phyloP scores from a whole-genome alignment of 2,329 filamentous ascomycete species.

The Trichoderma simmonsii region DNA sequence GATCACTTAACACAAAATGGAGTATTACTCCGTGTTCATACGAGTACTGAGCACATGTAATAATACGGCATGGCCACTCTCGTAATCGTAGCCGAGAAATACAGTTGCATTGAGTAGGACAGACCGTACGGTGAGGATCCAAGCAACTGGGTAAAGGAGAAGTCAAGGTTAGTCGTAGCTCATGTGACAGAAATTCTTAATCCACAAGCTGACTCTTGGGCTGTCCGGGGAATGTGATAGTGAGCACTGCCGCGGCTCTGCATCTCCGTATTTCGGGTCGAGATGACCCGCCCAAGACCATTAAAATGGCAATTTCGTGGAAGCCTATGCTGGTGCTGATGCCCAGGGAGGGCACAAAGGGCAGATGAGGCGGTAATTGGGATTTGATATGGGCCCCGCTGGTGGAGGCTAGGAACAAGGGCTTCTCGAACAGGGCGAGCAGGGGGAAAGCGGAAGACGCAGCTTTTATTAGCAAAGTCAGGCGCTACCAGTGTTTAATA shows the following conservation, averaged over 20 bases:
- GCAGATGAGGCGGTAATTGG: slow-evolving; percentile 13
- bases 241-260: background rate
- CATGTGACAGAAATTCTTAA: background rate
- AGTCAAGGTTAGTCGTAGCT: background rate
- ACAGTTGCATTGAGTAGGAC: background rate
- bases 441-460: background rate
- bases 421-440: background rate
- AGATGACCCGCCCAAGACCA: background rate
- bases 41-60: background rate
- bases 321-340: background rate
- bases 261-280: background rate
- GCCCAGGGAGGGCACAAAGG: background rate
- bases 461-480: background rate
- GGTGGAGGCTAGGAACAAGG: background rate
- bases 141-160: slow-evolving; percentile 8
- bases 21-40: background rate
- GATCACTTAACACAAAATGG: background rate
- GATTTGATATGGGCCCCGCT: slow-evolving; percentile 5
- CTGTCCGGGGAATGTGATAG: background rate
- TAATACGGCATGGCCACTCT: background rate
- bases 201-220: background rate
- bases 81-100: background rate
- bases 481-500: slow-evolving; percentile 5
- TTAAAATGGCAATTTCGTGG: slow-evolving; percentile 9
- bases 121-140: background rate